Base-by-base conservation (phyloP, 305 asterid species). In the Fraxinus angustifolia region DNA sequence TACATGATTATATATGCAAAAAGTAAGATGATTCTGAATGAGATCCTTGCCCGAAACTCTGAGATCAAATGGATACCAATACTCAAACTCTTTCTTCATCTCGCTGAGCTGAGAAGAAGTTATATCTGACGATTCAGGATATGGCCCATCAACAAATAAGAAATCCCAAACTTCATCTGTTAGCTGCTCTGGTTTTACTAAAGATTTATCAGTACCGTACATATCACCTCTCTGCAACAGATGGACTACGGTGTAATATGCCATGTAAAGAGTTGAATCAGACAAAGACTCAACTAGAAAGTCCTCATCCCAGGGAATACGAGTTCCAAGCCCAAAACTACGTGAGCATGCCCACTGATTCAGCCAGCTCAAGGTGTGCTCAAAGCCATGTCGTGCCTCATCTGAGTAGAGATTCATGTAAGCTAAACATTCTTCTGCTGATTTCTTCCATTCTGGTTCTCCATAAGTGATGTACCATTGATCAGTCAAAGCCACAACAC, bases 11-110 rank as follows among this genome's bases (percentile, higher is more conserved):
- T 95, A 95, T 78, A 93, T 88, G 83, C 94, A 91, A 81, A 95
- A 95, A 2, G 97, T 93, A n/a, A 95, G 89, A 87, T 95, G 99
- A 83, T 95, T 95, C 80, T 95, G 98, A 78, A 95, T 91, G 21
- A 95, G 95, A 89, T 95, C 99, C 88, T 95, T 95, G 38, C 97
- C 98, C n/a, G 99, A 95, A 80, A 92, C 99, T 83, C 98, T 89
- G 7, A 95, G 94, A 83, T 95, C 98, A 70, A 95, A 93, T 0
- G 97, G 99, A 80, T 95, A 95, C 99, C 99, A 95, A 85, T 93
- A 95, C 82, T 92, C 96, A 28, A 95, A 95, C 82, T 95, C 99
- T 82, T 84, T 83, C 90, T 91, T 95, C 99, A 95, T 93, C 85
- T 91, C 87, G 74, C 86, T 81, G 36, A 95, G 97, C 81, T 90